Conservation (phyloP, 257 asterid species). For the Plantago major region DNA sequence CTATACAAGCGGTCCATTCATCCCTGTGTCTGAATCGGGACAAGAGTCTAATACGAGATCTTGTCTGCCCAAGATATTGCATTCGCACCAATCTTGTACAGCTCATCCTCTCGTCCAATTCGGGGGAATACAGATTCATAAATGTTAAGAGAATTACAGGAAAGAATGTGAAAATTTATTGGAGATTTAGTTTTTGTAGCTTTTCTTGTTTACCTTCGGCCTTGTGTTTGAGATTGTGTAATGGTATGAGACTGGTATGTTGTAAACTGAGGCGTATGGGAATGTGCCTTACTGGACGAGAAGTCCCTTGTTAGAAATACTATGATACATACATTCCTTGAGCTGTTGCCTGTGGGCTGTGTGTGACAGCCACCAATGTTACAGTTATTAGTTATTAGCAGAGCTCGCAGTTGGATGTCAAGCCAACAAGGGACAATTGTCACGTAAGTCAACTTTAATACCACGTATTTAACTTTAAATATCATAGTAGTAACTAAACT, state of each 20-base stretch:
- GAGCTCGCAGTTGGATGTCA: too few species aligned
- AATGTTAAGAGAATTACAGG: background rate
- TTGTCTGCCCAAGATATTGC: background rate
- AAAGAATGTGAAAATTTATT: background rate
- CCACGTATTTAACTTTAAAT: too few species aligned
- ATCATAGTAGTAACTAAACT: too few species aligned
- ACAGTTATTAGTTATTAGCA: too few species aligned
- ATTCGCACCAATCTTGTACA: background rate
- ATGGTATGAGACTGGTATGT: background rate
- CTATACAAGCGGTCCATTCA: conserved; percentile 23
- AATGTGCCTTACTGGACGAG: too few species aligned
- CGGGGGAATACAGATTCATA: background rate
- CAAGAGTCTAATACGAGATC: conserved; percentile 3
- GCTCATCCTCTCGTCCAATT: background rate
- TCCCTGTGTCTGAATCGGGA: conserved; percentile 13
- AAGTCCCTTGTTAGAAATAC: too few species aligned
- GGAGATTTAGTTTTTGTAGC: background rate
- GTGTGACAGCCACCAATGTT: too few species aligned
- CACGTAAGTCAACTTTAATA: too few species aligned
- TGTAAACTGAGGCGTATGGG: too few species aligned
- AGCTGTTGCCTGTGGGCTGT: background rate
- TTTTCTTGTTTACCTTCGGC: background rate
- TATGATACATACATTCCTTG: background rate
- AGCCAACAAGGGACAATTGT: too few species aligned
- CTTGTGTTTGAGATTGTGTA: background rate